phyloP scores from a whole-genome alignment of 2,329 filamentous ascomycete species.

The Didymella lethalis region DNA sequence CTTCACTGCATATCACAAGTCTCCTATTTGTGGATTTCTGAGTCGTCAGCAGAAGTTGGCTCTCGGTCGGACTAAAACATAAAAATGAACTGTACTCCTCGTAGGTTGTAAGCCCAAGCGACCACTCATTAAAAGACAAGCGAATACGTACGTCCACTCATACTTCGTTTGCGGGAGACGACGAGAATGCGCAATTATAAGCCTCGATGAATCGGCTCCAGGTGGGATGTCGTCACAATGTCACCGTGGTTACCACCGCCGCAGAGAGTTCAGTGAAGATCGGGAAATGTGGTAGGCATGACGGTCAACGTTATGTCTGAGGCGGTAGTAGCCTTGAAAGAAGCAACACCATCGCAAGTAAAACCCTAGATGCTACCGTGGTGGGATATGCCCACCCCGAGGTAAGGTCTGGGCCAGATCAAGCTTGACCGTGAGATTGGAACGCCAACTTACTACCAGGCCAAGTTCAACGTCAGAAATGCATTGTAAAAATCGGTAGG shows the following conservation, averaged over 20 bases:
- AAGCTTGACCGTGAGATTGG: neutral
- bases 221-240: conserved; percentile 35
- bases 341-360: conserved; percentile 45
- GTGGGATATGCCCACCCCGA: conserved; percentile 43
- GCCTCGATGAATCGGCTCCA: conserved; percentile 29
- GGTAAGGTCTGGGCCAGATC: neutral
- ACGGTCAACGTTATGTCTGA: conserved; percentile 30
- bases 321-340: conserved; percentile 46
- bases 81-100: neutral
- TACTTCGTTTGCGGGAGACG: neutral
- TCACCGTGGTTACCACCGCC: conserved; percentile 47
- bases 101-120: neutral
- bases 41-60: neutral
- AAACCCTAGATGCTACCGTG: conserved; percentile 40
- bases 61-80: neutral
- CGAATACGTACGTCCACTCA: neutral
- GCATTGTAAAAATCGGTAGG: conserved; percentile 38
- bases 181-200: conserved; percentile 21
- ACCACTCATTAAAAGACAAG: neutral
- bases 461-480: conserved; percentile 41
- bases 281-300: conserved; percentile 41
- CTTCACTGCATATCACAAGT: neutral
- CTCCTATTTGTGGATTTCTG: neutral
- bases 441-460: conserved; percentile 5
- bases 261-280: conserved; percentile 50